Evolutionary conservation across 164 flowering plant species (phyloP).

Genomic region (Taxillus chinensis): DNA sequence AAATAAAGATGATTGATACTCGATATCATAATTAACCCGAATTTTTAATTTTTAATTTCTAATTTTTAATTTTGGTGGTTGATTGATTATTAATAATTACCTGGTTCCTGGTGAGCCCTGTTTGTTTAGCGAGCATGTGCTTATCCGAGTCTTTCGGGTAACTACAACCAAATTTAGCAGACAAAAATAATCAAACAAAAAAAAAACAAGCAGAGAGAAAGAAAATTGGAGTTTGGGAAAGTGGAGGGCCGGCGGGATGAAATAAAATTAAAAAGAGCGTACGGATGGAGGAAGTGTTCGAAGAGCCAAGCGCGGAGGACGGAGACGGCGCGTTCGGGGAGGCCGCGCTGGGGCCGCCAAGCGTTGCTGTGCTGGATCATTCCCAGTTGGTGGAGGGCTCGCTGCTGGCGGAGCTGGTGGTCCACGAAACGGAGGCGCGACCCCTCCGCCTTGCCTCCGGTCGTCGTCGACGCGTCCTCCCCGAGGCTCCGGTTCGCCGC

Average conservation of each 20-base stretch:
- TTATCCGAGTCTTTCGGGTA: constrained; percentile 98
- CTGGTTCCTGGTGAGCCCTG: constrained; percentile 96
- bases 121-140: constrained; percentile 85
- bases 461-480: constrained; percentile 40
- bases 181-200: not conserved
- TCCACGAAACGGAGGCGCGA: constrained; percentile 76
- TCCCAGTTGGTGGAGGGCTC: constrained; percentile 88
- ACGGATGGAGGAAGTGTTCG: constrained; percentile 99
- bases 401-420: constrained; percentile 74
- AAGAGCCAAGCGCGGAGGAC: constrained; percentile 99
- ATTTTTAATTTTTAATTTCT: no score
- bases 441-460: constrained; percentile 36
- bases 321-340: constrained; percentile 92
- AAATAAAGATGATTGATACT: constrained; percentile 1
- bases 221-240: not conserved
- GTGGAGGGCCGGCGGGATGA: not conserved
- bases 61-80: no score
- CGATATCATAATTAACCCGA: no score
- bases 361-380: constrained; percentile 95
- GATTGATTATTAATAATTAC: constrained; percentile 18
- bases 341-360: constrained; percentile 98
- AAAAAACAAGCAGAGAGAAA: not conserved
- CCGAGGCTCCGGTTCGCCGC: constrained; percentile 61
- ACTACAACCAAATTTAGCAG: constrained; percentile 30
- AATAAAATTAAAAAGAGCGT: constrained; percentile 17